A percentile compares a stretch with the other conserved stretches of the same genome.
These are phyloP conservation scores for Leishmania tarentolae DNA, from an alignment of 208 protist species.

Conservation along the genomic window DNA sequence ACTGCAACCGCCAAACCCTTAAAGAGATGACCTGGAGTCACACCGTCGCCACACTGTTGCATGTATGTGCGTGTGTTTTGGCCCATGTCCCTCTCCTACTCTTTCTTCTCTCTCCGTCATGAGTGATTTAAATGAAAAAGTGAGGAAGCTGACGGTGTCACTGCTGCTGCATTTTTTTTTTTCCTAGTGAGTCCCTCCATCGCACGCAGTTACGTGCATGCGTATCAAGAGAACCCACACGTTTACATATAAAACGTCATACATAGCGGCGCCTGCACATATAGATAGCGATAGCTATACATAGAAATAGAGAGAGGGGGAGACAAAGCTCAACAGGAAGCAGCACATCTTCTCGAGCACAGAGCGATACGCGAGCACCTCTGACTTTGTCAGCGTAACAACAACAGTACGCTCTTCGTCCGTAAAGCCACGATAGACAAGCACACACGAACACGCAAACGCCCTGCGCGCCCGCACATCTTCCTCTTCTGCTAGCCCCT, in stretches of 20 bases:
- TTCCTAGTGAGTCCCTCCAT: background rate
- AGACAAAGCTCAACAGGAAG: background rate
- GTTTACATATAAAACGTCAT: background rate
- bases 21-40: background rate
- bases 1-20: background rate
- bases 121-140: background rate
- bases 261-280: background rate
- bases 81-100: background rate
- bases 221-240: background rate
- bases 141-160: background rate
- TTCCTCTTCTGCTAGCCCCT: background rate
- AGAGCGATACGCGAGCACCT: background rate
- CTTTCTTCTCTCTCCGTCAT: background rate
- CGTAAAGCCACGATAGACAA: background rate
- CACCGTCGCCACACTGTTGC: background rate
- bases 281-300: background rate
- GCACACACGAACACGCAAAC: background rate
- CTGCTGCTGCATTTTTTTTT: background rate
- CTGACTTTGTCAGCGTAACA: background rate
- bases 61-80: background rate
- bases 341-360: background rate
- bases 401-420: background rate
- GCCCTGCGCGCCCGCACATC: background rate
- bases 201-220: background rate
- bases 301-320: background rate